phyloP scores from a whole-genome alignment of 192 early-diverging fungal species.

The Funneliformis mosseae region DNA sequence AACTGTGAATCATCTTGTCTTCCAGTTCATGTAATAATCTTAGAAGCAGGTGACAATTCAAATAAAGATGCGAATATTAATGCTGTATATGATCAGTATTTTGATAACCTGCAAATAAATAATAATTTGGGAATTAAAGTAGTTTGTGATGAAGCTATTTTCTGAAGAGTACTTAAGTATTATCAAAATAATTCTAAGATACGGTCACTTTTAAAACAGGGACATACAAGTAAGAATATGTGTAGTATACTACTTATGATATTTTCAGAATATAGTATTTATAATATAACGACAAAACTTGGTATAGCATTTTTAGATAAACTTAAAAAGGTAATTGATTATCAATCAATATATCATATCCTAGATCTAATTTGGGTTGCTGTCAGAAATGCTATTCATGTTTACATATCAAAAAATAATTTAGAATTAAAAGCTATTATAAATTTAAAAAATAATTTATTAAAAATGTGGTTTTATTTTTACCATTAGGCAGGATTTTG shows the following conservation, averaged over 20 bases:
- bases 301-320: not conserved
- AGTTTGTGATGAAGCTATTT: slow-evolving; percentile 13
- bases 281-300: not conserved
- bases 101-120: not conserved
- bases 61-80: not conserved
- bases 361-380: not conserved
- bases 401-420: not conserved
- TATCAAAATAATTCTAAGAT: slow-evolving; percentile 4
- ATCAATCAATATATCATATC: not conserved
- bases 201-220: not conserved
- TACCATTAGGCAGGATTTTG: not conserved
- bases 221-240: not conserved
- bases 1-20: not conserved
- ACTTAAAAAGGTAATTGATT: not conserved
- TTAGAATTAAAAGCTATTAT: not conserved
- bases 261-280: slow-evolving; percentile 13
- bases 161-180: not conserved
- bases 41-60: slow-evolving; percentile 2
- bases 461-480: slow-evolving; percentile 16
- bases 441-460: not conserved
- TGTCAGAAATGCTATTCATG: not conserved
- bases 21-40: not conserved
- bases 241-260: not conserved
- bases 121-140: not conserved
- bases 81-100: slow-evolving; percentile 1